A percentile compares a stretch with the other conserved stretches of the same genome.
Conservation (phyloP, 2,329 filamentous ascomycete species). For the Xylariaceae sp. region DNA sequence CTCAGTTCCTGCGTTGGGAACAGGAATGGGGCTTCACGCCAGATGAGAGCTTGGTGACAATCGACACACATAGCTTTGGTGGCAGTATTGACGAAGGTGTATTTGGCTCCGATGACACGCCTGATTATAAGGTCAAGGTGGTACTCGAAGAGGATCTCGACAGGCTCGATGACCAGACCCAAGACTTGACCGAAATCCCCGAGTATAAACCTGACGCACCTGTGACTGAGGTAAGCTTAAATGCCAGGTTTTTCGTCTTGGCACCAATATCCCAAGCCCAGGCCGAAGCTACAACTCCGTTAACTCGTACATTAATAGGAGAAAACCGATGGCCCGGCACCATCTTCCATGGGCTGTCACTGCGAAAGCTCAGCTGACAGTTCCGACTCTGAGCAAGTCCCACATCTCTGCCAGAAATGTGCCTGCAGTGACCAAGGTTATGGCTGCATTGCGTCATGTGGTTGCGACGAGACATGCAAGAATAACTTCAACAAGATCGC, state of each 20-base stretch:
- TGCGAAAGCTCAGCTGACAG: conserved; percentile 15
- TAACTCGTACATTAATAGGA: conserved; percentile 15
- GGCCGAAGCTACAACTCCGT: background rate
- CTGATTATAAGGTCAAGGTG: conserved; percentile 16
- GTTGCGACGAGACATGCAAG: conserved; percentile 29
- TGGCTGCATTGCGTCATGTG: conserved; percentile 28
- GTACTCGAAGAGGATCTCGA: conserved; percentile 19
- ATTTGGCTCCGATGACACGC: conserved; percentile 23
- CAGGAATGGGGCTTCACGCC: conserved; percentile 26
- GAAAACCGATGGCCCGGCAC: conserved; percentile 12
- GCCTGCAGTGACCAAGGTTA: conserved; percentile 27
- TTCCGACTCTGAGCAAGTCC: background rate
- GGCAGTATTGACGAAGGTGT: conserved; percentile 24
- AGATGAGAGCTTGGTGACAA: conserved; percentile 12
- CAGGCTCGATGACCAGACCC: conserved; percentile 17
- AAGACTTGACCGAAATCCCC: conserved; percentile 10
- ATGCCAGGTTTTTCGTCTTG: background rate
- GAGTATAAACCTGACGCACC: conserved; percentile 24
- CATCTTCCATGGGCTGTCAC: conserved; percentile 12
- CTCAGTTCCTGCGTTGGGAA: conserved; percentile 26
- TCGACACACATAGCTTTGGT: conserved; percentile 13
- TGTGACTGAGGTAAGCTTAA: conserved; percentile 28
- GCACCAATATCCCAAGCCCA: background rate
- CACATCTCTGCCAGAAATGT: conserved; percentile 23
- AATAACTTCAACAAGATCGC: conserved; percentile 29